These are phyloP conservation scores for Neofusicoccum ribis DNA, from an alignment of 2,329 filamentous ascomycete species.

Conservation along the genomic window DNA sequence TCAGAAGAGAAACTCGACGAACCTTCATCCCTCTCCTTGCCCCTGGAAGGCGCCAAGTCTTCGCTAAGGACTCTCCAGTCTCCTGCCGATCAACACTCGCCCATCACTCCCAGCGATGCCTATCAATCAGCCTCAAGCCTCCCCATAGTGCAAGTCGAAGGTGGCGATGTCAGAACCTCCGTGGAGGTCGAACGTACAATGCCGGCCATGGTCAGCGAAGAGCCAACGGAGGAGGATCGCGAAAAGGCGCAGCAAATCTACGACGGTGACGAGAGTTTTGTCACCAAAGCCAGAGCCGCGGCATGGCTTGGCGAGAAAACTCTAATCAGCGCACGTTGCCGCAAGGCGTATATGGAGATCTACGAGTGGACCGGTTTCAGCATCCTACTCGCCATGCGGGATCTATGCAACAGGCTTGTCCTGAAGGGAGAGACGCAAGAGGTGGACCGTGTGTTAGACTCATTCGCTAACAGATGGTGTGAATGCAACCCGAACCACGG, in stretches of 20 bases:
- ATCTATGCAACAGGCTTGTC: constrained; percentile 77
- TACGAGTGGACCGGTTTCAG: constrained; percentile 84
- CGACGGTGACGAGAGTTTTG: constrained; percentile 79
- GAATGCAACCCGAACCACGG: constrained; percentile 89
- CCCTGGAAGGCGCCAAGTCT: constrained; percentile 39
- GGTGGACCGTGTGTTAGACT: constrained; percentile 88
- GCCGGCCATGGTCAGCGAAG: constrained; percentile 24
- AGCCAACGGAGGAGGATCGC: constrained; percentile 66
- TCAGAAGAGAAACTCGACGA: constrained; percentile 36
- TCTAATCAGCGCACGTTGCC: constrained; percentile 53
- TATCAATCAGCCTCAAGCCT: constrained; percentile 52
- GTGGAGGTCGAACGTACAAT: constrained; percentile 27
- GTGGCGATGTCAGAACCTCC: constrained; percentile 40
- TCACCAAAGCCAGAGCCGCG: constrained; percentile 76
- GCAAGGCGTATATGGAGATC: constrained; percentile 84
- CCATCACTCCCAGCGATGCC: constrained; percentile 46
- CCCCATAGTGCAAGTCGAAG: constrained; percentile 54
- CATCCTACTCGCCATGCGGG: constrained; percentile 74
- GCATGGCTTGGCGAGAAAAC: constrained; percentile 80
- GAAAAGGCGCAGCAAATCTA: constrained; percentile 81
- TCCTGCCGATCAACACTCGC: constrained; percentile 26
- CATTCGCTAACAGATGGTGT: constrained; percentile 88
- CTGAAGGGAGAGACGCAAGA: constrained; percentile 94
- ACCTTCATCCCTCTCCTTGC: constrained; percentile 34
- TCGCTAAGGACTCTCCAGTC: constrained; percentile 28